A percentile compares a stretch with the other conserved stretches of the same genome.
Evolutionary conservation across 1,284 basidiomycete genomes (phyloP).

Genomic region (Leccinum pachyderme): DNA sequence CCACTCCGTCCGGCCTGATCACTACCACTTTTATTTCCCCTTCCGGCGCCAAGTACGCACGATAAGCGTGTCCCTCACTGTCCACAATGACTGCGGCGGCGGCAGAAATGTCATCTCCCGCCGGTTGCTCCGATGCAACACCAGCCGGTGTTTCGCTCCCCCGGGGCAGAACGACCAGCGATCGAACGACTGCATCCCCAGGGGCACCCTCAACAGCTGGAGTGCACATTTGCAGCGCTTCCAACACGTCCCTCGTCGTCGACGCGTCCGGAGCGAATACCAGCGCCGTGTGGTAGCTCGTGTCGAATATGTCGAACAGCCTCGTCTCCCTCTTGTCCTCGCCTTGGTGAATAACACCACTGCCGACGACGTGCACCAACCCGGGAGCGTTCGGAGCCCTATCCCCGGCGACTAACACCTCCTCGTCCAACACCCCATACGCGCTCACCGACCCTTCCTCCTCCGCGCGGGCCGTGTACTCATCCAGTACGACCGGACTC

Average conservation of each 20-base stretch:
- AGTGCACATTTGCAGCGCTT: background rate
- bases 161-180: conserved; percentile 18
- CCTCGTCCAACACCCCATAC: background rate
- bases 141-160: background rate
- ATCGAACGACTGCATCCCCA: background rate
- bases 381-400: background rate
- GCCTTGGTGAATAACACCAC: background rate
- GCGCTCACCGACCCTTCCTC: background rate
- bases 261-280: background rate
- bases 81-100: conserved; percentile 16
- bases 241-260: background rate
- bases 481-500: background rate
- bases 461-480: background rate
- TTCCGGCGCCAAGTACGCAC: conserved; percentile 16
- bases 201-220: too few species aligned
- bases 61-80: conserved; percentile 17
- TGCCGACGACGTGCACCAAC: background rate
- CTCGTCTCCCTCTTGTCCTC: background rate
- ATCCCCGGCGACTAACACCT: background rate
- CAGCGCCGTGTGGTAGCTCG: conserved; percentile 20
- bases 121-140: too few species aligned
- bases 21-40: conserved; percentile 6
- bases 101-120: too few species aligned
- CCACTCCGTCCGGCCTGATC: background rate
- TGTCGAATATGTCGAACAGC: conserved; percentile 1